These are phyloP conservation scores for Yamadazyma nakazawae DNA, from an alignment of 805 yeast species.

Conservation along the genomic window DNA sequence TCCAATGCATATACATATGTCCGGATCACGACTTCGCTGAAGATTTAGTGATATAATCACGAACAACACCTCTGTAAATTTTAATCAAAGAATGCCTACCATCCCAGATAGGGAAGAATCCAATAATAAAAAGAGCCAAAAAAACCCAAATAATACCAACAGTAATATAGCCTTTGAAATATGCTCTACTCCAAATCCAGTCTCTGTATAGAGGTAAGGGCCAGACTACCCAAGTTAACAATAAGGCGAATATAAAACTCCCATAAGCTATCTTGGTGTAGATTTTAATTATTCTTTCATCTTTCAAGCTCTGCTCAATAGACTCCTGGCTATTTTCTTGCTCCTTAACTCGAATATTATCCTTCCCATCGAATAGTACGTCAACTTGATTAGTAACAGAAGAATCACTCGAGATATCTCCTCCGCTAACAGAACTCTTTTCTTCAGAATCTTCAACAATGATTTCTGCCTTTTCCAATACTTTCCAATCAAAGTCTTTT, in stretches of 20 bases:
- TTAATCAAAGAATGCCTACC: slow-evolving; percentile 27
- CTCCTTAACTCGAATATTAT: neutral
- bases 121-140: slow-evolving; percentile 29
- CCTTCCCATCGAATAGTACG: neutral
- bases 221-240: slow-evolving; percentile 39
- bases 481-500: slow-evolving; percentile 26
- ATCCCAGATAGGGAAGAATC: slow-evolving; percentile 32
- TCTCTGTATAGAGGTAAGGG: slow-evolving; percentile 43
- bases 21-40: neutral
- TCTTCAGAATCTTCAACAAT: slow-evolving; percentile 13
- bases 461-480: slow-evolving; percentile 21
- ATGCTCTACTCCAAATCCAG: slow-evolving; percentile 35
- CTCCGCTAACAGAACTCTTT: neutral
- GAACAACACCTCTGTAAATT: neutral
- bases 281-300: slow-evolving; percentile 10
- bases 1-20: too few species aligned
- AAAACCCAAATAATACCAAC: slow-evolving; percentile 40
- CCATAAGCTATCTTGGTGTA: slow-evolving; percentile 26
- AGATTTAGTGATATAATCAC: neutral
- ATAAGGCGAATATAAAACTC: slow-evolving; percentile 22
- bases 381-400: neutral
- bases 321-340: neutral
- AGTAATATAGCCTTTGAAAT: slow-evolving; percentile 37
- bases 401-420: neutral
- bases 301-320: neutral